These are phyloP conservation scores for Termitomyces sp. DNA, from an alignment of 768 basidiomycete genomes.

Conservation along the genomic window DNA sequence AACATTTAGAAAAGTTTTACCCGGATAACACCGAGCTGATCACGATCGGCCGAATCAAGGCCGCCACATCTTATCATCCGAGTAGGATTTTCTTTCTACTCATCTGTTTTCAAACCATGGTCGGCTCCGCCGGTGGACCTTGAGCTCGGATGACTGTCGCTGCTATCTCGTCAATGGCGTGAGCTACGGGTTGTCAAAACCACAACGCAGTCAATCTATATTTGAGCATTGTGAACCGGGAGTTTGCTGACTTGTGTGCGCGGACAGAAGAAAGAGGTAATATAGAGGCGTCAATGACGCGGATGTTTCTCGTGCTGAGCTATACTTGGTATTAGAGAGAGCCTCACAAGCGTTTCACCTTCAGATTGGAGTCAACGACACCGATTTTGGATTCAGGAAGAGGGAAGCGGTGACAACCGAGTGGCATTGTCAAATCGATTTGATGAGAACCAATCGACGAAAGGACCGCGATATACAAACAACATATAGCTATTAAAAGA, in stretches of 20 bases:
- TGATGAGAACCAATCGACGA: not conserved
- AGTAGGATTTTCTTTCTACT: too few relatives aligned
- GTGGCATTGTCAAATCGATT: conserved; percentile 18
- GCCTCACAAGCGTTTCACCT: not conserved
- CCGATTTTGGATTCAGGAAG: conserved; percentile 26
- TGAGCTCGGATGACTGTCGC: conserved; percentile 2
- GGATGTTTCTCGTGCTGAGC: conserved; percentile 36
- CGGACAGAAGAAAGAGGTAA: conserved; percentile 33
- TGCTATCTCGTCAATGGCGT: conserved; percentile 1
- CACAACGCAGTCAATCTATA: not conserved
- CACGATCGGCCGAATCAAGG: conserved; percentile 15
- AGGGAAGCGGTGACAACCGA: conserved; percentile 34
- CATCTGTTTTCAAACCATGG: too few relatives aligned
- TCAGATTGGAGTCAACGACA: conserved; percentile 18
- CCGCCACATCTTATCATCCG: not conserved
- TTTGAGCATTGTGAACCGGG: not conserved
- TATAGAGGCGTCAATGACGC: conserved; percentile 41
- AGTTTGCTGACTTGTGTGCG: conserved; percentile 23
- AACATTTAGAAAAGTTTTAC: conserved; percentile 25
- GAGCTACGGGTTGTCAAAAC: not conserved
- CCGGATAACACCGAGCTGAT: conserved; percentile 19
- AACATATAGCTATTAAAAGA: conserved; percentile 1
- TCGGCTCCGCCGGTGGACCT: too few relatives aligned
- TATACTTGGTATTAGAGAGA: not conserved
- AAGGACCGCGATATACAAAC: conserved; percentile 20